Evolutionary conservation across 345 rosid species (phyloP).

Genomic region (Populus davidiana): DNA sequence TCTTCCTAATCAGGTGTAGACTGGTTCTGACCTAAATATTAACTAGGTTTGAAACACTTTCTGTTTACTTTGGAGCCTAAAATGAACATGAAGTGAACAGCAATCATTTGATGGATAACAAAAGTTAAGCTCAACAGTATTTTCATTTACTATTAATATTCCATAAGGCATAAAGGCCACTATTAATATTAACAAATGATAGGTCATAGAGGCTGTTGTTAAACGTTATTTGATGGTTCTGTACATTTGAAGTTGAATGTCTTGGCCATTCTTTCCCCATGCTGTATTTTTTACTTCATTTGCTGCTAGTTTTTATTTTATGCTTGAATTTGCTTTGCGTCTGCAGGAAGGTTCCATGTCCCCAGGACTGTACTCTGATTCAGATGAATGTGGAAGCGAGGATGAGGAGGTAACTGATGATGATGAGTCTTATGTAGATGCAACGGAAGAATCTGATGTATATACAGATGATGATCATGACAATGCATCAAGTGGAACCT

Average conservation of each 20-base stretch:
- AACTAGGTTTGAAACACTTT: neutral
- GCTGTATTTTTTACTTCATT: neutral
- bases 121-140: neutral
- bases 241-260: neutral
- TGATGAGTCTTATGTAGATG: slow-evolving; percentile 64
- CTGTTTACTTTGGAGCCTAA: neutral
- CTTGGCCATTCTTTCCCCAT: neutral
- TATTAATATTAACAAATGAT: neutral
- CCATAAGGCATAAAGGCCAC: neutral
- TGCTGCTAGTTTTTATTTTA: neutral
- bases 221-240: neutral
- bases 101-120: neutral
- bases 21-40: neutral
- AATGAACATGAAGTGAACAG: neutral
- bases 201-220: neutral
- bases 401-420: slow-evolving; percentile 81
- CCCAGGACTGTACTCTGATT: slow-evolving; percentile 74
- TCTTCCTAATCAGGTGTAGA: neutral
- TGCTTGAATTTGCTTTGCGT: slow-evolving; percentile 23
- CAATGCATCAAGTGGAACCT: slow-evolving; percentile 46
- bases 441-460: slow-evolving; percentile 45
- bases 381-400: slow-evolving; percentile 78
- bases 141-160: neutral
- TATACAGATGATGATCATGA: slow-evolving; percentile 55
- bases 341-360: slow-evolving; percentile 77